phyloP scores from a whole-genome alignment of 2,329 filamentous ascomycete genomes.

The Coniella lustricola region DNA sequence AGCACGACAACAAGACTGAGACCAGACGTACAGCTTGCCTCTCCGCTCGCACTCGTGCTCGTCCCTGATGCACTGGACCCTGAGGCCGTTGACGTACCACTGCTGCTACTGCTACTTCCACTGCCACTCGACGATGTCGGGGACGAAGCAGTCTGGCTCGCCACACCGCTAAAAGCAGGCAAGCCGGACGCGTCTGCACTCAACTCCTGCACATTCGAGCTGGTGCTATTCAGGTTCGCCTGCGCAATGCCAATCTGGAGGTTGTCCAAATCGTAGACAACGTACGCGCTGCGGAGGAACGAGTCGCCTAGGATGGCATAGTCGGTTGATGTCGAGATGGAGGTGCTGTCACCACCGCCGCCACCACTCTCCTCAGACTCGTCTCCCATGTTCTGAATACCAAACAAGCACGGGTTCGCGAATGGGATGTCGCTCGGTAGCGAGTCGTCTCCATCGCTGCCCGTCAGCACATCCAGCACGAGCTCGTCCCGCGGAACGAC shows the following conservation, averaged over 20 bases:
- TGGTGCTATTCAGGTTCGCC: conserved; percentile 41
- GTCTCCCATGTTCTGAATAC: conserved; percentile 37
- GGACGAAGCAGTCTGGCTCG: conserved; percentile 24
- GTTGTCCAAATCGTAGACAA: conserved; percentile 48
- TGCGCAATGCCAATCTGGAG: conserved; percentile 45
- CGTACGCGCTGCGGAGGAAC: conserved; percentile 43
- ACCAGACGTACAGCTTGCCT: too few species aligned
- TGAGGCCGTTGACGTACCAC: conserved; percentile 7
- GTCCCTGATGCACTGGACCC: background rate
- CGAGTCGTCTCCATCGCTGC: conserved; percentile 9
- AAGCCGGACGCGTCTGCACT: conserved; percentile 30
- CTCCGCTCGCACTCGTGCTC: conserved; percentile 4
- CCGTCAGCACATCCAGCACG: conserved; percentile 32
- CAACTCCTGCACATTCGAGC: conserved; percentile 40
- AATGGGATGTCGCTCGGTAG: conserved; percentile 30
- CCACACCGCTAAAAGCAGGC: conserved; percentile 38
- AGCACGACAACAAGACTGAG: background rate
- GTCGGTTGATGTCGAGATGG: conserved; percentile 10
- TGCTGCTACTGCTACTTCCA: background rate
- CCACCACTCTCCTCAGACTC: conserved; percentile 21
- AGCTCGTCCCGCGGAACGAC: conserved; percentile 29
- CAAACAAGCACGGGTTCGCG: conserved; percentile 44
- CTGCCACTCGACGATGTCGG: conserved; percentile 1
- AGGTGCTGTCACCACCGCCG: conserved; percentile 15
- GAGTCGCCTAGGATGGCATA: conserved; percentile 38